Conservation (phyloP, 1,139 yeast species). For the Nadsonia commutata region DNA sequence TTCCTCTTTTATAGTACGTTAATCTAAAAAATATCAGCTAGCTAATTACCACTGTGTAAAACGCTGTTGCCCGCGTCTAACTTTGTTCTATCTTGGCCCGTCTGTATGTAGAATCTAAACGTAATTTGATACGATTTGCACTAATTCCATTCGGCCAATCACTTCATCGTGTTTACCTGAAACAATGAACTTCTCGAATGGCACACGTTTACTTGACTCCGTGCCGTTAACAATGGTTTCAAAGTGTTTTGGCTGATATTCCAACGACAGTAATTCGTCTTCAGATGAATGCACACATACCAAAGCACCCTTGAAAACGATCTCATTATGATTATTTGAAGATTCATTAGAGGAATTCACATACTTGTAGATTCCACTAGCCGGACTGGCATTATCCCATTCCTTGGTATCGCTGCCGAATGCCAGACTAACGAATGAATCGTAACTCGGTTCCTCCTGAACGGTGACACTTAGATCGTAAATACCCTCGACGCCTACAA, state of each 20-base stretch:
- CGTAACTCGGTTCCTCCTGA: constrained; percentile 32
- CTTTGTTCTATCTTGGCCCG: too few relatives aligned
- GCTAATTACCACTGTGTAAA: too few relatives aligned
- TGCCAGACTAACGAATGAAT: constrained; percentile 30
- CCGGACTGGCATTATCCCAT: constrained; percentile 21
- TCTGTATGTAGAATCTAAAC: too few relatives aligned
- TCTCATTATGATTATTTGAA: neutral
- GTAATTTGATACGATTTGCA: neutral
- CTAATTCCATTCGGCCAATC: neutral
- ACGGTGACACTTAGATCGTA: constrained; percentile 30
- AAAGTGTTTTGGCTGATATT: neutral
- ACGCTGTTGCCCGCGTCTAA: too few relatives aligned
- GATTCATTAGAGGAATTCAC: neutral
- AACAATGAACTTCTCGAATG: neutral
- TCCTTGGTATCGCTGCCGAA: constrained; percentile 23
- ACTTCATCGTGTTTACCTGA: neutral
- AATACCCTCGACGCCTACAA: constrained; percentile 37
- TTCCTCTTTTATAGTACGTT: too few relatives aligned
- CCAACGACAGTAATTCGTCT: neutral
- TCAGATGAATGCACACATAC: neutral
- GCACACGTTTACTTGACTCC: neutral
- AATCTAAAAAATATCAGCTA: too few relatives aligned
- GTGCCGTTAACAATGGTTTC: neutral
- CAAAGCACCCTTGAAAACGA: neutral
- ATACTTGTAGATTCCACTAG: neutral